phyloP scores from a whole-genome alignment of 1,139 yeast genomes.

The Yamadazyma sp. region DNA sequence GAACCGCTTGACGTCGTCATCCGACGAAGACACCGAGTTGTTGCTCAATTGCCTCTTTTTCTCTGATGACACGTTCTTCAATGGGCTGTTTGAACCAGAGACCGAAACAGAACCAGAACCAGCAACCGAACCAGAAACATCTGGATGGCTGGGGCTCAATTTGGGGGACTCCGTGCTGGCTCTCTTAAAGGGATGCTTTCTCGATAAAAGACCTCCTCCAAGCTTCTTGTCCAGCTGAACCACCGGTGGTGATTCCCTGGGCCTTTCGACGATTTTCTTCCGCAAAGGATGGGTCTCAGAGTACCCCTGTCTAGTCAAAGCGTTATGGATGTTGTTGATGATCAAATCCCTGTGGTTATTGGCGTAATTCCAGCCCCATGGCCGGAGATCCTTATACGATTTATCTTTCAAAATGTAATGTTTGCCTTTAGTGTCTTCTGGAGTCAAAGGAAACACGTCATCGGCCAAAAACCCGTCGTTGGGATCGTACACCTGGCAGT shows the following conservation, averaged over 20 bases:
- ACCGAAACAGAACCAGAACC: too few relatives aligned
- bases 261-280: constrained; percentile 30
- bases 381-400: constrained; percentile 41
- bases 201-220: constrained; percentile 20
- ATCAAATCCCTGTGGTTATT: constrained; percentile 29
- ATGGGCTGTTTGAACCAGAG: constrained; percentile 5
- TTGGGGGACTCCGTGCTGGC: constrained; percentile 16
- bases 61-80: constrained; percentile 3
- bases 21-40: constrained; percentile 16
- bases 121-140: too few relatives aligned
- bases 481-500: constrained; percentile 31
- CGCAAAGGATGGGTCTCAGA: constrained; percentile 48
- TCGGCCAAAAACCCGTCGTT: constrained; percentile 32
- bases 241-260: too few relatives aligned
- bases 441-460: constrained; percentile 31
- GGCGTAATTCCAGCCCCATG: constrained; percentile 40
- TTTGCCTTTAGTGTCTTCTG: constrained; percentile 7
- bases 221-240: too few relatives aligned
- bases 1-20: constrained; percentile 18
- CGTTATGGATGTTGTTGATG: constrained; percentile 35
- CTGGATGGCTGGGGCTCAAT: constrained; percentile 7
- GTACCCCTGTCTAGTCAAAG: constrained; percentile 44
- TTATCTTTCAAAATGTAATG: constrained; percentile 37
- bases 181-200: constrained; percentile 13
- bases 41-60: constrained; percentile 14